A percentile compares a stretch with the other conserved stretches of the same genome.
Evolutionary conservation across 1,139 yeast species (phyloP).

Genomic region (Diutina sp.): DNA sequence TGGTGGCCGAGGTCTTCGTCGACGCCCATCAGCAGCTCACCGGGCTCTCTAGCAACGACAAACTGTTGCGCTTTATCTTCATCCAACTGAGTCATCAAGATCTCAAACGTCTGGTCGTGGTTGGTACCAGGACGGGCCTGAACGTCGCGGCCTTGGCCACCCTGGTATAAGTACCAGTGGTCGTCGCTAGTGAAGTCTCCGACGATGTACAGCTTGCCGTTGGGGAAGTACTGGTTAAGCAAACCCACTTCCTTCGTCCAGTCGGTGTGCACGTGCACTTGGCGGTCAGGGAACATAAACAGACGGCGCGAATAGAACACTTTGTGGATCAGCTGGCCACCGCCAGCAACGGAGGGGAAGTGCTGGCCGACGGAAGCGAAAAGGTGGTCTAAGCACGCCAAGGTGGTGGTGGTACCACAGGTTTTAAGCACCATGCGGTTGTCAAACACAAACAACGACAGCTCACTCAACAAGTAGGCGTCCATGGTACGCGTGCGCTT

Average conservation of each 20-base stretch:
- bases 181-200: conserved; percentile 66
- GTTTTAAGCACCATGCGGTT: conserved; percentile 83
- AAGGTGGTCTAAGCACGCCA: conserved; percentile 60
- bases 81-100: conserved; percentile 80
- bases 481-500: conserved; percentile 57
- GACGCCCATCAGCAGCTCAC: conserved; percentile 19
- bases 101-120: conserved; percentile 71
- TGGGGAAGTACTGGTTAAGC: conserved; percentile 49
- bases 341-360: conserved; percentile 2
- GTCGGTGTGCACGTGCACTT: conserved; percentile 65
- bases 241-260: conserved; percentile 75
- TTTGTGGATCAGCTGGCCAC: conserved; percentile 31
- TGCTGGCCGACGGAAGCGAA: conserved; percentile 26
- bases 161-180: conserved; percentile 85
- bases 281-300: conserved; percentile 86
- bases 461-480: conserved; percentile 80
- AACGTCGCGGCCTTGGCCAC: conserved; percentile 18
- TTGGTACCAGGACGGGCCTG: conserved; percentile 6
- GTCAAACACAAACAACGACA: conserved; percentile 79
- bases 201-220: conserved; percentile 64
- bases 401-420: conserved; percentile 91
- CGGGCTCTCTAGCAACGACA: conserved; percentile 45
- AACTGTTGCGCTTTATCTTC: conserved; percentile 48
- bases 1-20: conserved; percentile 69
- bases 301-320: conserved; percentile 85